These are phyloP conservation scores for Quercus variabilis DNA, from an alignment of 306 rosid genomes.

Conservation along the genomic window DNA sequence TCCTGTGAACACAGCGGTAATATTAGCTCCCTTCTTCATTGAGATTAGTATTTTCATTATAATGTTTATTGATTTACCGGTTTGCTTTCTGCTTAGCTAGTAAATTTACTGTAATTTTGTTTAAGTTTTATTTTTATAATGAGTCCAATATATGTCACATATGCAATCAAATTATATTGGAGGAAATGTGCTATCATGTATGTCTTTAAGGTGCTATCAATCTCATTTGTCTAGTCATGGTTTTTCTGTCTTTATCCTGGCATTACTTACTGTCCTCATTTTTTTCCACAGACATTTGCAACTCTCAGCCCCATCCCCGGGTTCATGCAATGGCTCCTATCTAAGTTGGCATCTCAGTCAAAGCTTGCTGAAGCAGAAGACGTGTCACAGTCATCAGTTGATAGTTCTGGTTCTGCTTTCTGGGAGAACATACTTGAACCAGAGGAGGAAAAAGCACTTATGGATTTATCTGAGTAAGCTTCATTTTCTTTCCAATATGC, in stretches of 20 bases:
- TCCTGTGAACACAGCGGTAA: not conserved
- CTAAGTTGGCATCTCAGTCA: slow-evolving; percentile 79
- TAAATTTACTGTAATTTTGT: not conserved
- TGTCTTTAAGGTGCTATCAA: not conserved
- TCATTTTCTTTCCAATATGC: not conserved
- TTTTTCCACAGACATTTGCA: slow-evolving; percentile 61
- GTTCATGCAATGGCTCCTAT: slow-evolving; percentile 81
- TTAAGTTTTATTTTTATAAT: not conserved
- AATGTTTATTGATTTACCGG: not conserved
- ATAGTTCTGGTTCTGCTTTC: slow-evolving; percentile 60
- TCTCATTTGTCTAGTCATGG: slow-evolving; percentile 13
- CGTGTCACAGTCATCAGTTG: slow-evolving; percentile 27
- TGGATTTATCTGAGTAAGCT: slow-evolving; percentile 61
- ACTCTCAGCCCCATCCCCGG: slow-evolving; percentile 99
- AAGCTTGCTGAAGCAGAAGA: slow-evolving; percentile 52
- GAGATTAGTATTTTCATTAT: not conserved
- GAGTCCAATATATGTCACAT: not conserved
- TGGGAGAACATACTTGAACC: slow-evolving; percentile 74
- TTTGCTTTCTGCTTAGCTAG: not conserved
- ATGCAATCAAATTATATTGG: not conserved
- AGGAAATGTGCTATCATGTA: not conserved
- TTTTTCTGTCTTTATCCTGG: slow-evolving; percentile 13
- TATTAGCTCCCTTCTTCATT: not conserved
- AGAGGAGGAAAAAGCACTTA: slow-evolving; percentile 68
- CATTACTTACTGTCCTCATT: slow-evolving; percentile 9